phyloP scores from a whole-genome alignment of 768 basidiomycete species.

The Termitomyces sp. region DNA sequence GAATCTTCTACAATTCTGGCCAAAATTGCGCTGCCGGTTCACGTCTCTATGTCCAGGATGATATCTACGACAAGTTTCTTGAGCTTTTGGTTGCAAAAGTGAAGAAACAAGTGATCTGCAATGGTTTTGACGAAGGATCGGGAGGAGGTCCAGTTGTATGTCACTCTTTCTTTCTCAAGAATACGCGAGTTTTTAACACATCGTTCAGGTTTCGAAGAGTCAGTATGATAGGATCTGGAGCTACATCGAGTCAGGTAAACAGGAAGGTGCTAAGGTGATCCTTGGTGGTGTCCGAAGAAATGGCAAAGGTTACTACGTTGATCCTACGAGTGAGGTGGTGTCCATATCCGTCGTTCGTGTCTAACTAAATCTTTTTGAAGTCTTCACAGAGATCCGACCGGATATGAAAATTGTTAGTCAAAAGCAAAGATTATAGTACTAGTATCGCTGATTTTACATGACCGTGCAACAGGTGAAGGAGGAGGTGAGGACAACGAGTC shows the following conservation, averaged over 20 bases:
- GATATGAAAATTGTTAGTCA: conserved; percentile 81
- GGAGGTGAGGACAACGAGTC: conserved; percentile 42
- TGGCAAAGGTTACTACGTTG: conserved; percentile 82
- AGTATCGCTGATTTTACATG: background rate
- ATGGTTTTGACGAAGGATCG: conserved; percentile 73
- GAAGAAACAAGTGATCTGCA: conserved; percentile 68
- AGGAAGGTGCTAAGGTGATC: conserved; percentile 74
- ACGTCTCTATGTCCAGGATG: conserved; percentile 84
- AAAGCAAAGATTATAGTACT: background rate
- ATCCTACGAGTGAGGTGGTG: conserved; percentile 86
- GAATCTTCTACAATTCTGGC: conserved; percentile 86
- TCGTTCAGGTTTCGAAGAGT: conserved; percentile 64
- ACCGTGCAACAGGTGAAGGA: conserved; percentile 51
- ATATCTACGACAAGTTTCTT: conserved; percentile 83
- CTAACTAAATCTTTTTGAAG: conserved; percentile 32
- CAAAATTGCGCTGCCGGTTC: conserved; percentile 95
- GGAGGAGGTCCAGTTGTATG: conserved; percentile 84
- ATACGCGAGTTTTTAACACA: background rate
- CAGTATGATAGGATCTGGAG: conserved; percentile 86
- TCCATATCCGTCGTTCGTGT: background rate
- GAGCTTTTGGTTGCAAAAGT: conserved; percentile 60
- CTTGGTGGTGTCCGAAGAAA: conserved; percentile 79
- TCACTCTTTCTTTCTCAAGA: conserved; percentile 9
- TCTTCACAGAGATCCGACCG: conserved; percentile 76
- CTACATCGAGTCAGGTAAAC: conserved; percentile 85